Conservation (phyloP, 345 rosid species). For the Lenwebbia sp. region DNA sequence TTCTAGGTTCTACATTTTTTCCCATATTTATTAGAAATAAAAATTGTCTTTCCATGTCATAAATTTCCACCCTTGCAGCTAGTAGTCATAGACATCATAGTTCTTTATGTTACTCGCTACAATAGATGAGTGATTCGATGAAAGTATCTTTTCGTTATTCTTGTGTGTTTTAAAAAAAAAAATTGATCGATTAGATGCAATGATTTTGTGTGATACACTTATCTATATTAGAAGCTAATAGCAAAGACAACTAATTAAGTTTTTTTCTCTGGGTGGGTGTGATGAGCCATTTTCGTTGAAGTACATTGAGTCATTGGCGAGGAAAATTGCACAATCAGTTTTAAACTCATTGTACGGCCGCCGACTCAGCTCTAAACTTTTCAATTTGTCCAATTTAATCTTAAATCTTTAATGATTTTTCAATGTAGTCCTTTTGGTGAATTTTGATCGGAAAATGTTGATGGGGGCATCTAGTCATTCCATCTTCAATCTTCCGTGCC, state of each 20-base stretch:
- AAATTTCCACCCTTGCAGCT: too few species aligned
- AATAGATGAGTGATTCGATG: not conserved
- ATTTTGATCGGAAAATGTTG: fast-evolving
- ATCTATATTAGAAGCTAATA: not conserved
- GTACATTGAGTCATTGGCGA: not conserved
- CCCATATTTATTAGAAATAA: too few species aligned
- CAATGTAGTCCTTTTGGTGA: fast-evolving
- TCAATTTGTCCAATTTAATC: not conserved
- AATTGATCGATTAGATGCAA: not conserved
- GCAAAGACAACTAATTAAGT: not conserved
- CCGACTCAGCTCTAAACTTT: not conserved
- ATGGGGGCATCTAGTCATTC: too few species aligned
- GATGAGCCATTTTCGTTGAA: not conserved
- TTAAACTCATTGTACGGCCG: not conserved
- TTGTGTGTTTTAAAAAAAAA: too few species aligned
- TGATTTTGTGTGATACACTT: not conserved
- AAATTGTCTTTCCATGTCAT: too few species aligned
- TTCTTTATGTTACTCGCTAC: not conserved
- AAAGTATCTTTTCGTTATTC: not conserved
- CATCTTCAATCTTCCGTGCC: not conserved
- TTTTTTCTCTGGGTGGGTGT: not conserved
- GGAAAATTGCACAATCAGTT: too few species aligned
- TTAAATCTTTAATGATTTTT: not conserved
- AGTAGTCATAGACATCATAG: not conserved
- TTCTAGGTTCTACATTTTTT: too few species aligned